Evolutionary conservation across 2,329 filamentous ascomycete genomes (phyloP), one percentile per base, ranked within the genome.

Genomic region (Phyllosticta citribraziliensis): DNA sequence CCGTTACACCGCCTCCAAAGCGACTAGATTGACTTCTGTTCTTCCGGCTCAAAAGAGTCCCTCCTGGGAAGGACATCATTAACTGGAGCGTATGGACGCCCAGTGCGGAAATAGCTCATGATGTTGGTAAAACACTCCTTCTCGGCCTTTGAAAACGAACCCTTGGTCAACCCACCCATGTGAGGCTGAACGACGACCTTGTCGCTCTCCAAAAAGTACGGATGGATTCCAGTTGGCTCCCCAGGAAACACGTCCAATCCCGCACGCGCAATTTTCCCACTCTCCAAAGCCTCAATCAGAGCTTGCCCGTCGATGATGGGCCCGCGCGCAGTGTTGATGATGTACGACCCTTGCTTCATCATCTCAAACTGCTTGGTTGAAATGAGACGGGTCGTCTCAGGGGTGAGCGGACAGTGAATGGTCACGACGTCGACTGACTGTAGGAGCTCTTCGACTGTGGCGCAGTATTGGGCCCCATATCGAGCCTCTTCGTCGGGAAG

Each of bases 291-390:
- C 11, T 70, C 66, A 5, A 79, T 72, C 17, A 83, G 65, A 0
- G 80, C 80, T 3, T 68, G 66, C 64, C 82, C 79, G 62, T 83
- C 75, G 0, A 83, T 69, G 2, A 83, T 69, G 12, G 74, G 74
- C 0, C 81, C 81, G 0, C 81, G 73, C 0, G 80, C 77, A 0
- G 80, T 82, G 65, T 83, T 83, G 33, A 83, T 70, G 3, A 83
- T 66, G 58, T 78, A 75, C 0, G 72, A 68, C 0, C 79, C 78
- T 1, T 74, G 70, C 62, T 80, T 82, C 77, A 82, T 81, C 17
- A 68, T 70, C 0, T 68, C 66, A 14, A 82, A 78, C 63, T 80
- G 73, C 0, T 63, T 64, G 0, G 66, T 62, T 0, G 72, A 72
- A 14, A 82, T 76, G 25, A 81, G 62, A 2, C 72, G 68, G 1